Evolutionary conservation across 2,329 filamentous ascomycete species (phyloP), one percentile per base, ranked within the genome.

Genomic region (Helotiales sp.): DNA sequence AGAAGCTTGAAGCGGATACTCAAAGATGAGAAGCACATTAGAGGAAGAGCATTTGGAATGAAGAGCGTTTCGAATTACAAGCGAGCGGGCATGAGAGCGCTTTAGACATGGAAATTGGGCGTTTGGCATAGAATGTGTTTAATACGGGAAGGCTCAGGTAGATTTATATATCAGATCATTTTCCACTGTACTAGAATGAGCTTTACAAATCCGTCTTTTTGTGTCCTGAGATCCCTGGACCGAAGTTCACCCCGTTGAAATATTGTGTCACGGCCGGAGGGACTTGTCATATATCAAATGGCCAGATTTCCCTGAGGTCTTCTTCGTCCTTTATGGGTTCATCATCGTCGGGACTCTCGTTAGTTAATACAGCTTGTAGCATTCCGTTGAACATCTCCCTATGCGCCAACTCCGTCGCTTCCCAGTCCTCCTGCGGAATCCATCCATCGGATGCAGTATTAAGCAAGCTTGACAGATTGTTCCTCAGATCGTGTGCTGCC

Each of bases 351-450:
- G 55, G 55, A 59, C 55, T 40, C 55, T 59, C 55, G 37, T 45
- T 59, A 26, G 10, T 43, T 22, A 59, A 45, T 28, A 43, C 32
- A 45, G 24, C 55, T 59, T 59, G 55, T 22, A 59, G 43, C 55
- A 59, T 59, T 45, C 15, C 55, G 20, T 59, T 45, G 28, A 66
- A 66, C 11, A 65, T 6, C 26, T 54, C 59, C 61, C 37, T 63
- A 17, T 59, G 58, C 1, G 50, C 63, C 45, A 20, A 17, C 22
- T 52, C 59, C 26, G 47, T 47, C 40, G 47, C 55, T 67, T 75
- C 69, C 72, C 72, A 75, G 8, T 58, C 54, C n/a, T 73, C 68
- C 17, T 54, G 15, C 22, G 61, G 70, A 37, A 73, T 64, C 73
- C 71, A 75, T 6, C 71, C 72, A 52, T 75, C 71, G 17, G 64